These are phyloP conservation scores for Leccinum imitatum DNA, from an alignment of 768 basidiomycete genomes.

Conservation along the genomic window DNA sequence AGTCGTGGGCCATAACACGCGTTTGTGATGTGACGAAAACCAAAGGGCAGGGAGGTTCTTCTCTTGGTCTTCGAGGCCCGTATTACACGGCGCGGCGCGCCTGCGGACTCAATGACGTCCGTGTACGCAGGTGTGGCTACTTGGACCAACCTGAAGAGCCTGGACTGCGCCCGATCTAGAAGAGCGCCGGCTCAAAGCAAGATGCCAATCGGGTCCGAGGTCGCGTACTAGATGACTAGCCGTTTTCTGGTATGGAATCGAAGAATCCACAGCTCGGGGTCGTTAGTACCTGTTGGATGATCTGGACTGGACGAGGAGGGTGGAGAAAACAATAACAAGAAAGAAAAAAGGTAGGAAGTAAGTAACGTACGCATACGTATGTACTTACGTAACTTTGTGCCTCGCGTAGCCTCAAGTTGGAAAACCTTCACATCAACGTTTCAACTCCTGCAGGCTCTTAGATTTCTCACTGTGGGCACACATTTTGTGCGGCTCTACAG, in stretches of 20 bases:
- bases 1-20: background rate
- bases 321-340: background rate
- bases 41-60: background rate
- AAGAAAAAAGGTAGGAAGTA: background rate
- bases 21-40: background rate
- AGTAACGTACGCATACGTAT: too few relatives aligned
- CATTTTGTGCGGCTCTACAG: background rate
- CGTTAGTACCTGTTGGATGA: too few relatives aligned
- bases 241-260: background rate
- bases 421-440: background rate
- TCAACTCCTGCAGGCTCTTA: background rate
- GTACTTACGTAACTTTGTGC: background rate
- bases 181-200: too few relatives aligned
- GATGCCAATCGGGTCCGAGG: background rate
- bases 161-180: background rate
- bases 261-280: too few relatives aligned
- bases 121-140: background rate
- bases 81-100: background rate
- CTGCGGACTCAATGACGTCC: background rate
- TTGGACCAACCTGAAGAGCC: background rate
- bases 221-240: background rate
- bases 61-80: background rate
- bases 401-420: background rate
- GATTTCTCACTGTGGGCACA: background rate
- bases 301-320: background rate